Evolutionary conservation across 306 rosid species (phyloP).

Genomic region (Medicago lupulina): DNA sequence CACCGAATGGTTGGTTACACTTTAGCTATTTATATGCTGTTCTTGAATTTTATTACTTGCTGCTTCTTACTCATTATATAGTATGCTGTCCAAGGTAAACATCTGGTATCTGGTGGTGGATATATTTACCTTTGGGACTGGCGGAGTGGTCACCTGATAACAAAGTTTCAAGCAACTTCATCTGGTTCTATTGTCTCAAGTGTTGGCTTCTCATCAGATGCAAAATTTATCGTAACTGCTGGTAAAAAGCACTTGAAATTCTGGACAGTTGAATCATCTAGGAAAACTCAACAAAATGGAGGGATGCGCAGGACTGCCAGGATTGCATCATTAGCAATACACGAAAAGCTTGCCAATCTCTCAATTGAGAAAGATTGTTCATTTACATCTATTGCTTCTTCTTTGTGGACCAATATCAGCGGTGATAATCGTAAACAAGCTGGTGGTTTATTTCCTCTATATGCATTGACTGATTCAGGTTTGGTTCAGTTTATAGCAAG

Average conservation of each 20-base stretch:
- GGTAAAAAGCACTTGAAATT: slow-evolving; percentile 78
- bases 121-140: slow-evolving; percentile 78
- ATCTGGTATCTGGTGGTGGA: slow-evolving; percentile 74
- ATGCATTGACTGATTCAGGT: slow-evolving; percentile 79
- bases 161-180: slow-evolving; percentile 77
- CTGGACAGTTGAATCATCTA: slow-evolving; percentile 68
- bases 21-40: slow-evolving; percentile 25
- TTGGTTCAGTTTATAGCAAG: slow-evolving; percentile 45
- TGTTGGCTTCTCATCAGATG: slow-evolving; percentile 71
- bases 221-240: slow-evolving; percentile 67
- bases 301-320: slow-evolving; percentile 43
- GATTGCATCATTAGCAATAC: slow-evolving; percentile 47
- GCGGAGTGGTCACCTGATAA: slow-evolving; percentile 57
- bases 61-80: slow-evolving; percentile 40
- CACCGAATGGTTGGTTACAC: slow-evolving; percentile 73
- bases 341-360: slow-evolving; percentile 68
- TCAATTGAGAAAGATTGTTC: slow-evolving; percentile 64
- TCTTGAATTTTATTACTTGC: slow-evolving; percentile 28
- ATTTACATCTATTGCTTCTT: slow-evolving; percentile 58
- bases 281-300: slow-evolving; percentile 53
- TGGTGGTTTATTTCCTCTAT: slow-evolving; percentile 56
- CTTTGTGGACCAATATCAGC: slow-evolving; percentile 38
- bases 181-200: slow-evolving; percentile 62
- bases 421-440: slow-evolving; percentile 46
- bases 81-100: slow-evolving; percentile 59